Conservation (phyloP, 106 monocot genomes). For the Allium sativum region DNA sequence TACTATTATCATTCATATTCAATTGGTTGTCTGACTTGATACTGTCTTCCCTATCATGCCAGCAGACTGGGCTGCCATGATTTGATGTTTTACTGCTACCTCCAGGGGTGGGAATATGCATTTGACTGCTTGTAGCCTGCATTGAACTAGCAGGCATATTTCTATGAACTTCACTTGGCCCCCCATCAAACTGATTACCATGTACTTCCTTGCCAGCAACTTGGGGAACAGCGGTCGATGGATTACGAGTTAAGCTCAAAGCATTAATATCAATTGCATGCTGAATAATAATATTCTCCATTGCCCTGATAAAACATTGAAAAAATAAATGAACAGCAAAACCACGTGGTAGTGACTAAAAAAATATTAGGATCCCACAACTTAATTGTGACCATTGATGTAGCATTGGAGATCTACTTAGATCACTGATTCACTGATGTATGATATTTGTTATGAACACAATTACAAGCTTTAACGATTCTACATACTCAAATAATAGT, state of each 20-base stretch:
- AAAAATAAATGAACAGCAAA: neutral
- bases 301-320: constrained; percentile 48
- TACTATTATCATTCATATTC: constrained; percentile 40
- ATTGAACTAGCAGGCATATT: constrained; percentile 29
- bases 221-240: constrained; percentile 41
- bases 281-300: constrained; percentile 90
- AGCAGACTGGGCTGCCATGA: constrained; percentile 63
- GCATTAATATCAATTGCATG: constrained; percentile 82
- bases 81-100: constrained; percentile 55
- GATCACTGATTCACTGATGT: too few relatives aligned
- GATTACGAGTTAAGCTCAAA: constrained; percentile 51
- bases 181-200: constrained; percentile 24
- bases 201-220: constrained; percentile 43
- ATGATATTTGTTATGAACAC: too few relatives aligned
- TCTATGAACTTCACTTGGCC: constrained; percentile 26
- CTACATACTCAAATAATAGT: too few relatives aligned
- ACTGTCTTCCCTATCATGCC: constrained; percentile 61
- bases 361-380: too few relatives aligned
- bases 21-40: constrained; percentile 47
- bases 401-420: too few relatives aligned
- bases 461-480: too few relatives aligned
- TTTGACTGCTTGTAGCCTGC: constrained; percentile 50
- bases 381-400: too few relatives aligned
- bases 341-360: neutral
- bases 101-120: constrained; percentile 37